phyloP scores from a whole-genome alignment of 768 basidiomycete genomes.

The Aureoboletus auriporus region DNA sequence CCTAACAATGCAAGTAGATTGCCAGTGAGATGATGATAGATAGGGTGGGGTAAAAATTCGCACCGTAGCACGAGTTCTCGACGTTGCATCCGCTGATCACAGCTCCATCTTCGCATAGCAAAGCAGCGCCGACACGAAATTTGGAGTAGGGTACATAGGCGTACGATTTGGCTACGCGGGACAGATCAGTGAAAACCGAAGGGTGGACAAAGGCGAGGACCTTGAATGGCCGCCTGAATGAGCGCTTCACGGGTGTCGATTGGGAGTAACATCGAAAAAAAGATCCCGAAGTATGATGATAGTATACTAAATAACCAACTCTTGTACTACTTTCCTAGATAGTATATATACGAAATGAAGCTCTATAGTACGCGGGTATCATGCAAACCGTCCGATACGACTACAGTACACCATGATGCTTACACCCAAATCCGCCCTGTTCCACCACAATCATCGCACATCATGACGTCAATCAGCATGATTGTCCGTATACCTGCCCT shows the following conservation, averaged over 20 bases:
- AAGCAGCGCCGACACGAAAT: constrained; percentile 88
- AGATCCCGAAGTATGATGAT: too few relatives aligned
- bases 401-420: background rate
- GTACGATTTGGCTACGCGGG: constrained; percentile 53
- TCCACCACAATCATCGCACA: constrained; percentile 60
- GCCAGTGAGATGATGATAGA: too few relatives aligned
- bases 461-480: constrained; percentile 49
- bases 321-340: too few relatives aligned
- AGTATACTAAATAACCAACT: too few relatives aligned
- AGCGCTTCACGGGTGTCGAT: constrained; percentile 43
- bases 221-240: constrained; percentile 46
- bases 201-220: background rate
- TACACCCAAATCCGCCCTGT: constrained; percentile 51
- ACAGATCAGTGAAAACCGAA: background rate
- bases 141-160: constrained; percentile 86
- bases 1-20: constrained; percentile 34
- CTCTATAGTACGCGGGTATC: constrained; percentile 1
- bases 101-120: constrained; percentile 63
- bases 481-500: constrained; percentile 53
- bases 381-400: background rate
- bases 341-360: too few relatives aligned
- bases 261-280: constrained; percentile 28
- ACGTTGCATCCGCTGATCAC: constrained; percentile 87
- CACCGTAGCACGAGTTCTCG: constrained; percentile 93
- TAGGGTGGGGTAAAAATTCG: constrained; percentile 6